Evolutionary conservation across 192 early-diverging fungal genomes (phyloP), one percentile per base, ranked within the genome.

Genomic region (Cladochytrium replicatum): DNA sequence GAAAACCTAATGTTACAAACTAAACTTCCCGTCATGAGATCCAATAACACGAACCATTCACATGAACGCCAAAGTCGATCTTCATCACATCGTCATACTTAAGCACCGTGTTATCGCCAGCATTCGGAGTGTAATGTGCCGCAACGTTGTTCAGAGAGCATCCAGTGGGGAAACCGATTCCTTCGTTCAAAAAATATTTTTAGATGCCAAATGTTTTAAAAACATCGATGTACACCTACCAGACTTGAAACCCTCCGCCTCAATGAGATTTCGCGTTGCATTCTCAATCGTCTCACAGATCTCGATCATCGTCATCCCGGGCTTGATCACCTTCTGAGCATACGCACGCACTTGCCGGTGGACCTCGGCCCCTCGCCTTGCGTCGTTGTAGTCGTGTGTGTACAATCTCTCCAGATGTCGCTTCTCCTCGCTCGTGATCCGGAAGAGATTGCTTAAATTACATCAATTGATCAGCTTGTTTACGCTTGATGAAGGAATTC

Each of bases 91-190:
- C 93, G 32, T 81, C 90, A 32, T 91, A 74, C 46, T 78, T 44
- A 40, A 99, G 45, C 1, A 95, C 87, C 4, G 88, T 91, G 48
- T 80, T 85, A 54, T 99, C 93, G 5, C 95, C 93, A n/a, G 86
- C 77, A 58, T 97, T 99, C 1, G 95, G 95, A 21, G 95, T 97
- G 53, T 85, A 99, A 55, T 99, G 95, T 7, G 95, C 95, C 6
- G 95, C 95, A 50, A 86, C 87, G 55, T 97, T 78, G 60, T 99
- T 97, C 24, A 97, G 52, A 1, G 92, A 96, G 44, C 77, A 73
- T 19, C 95, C 95, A 3, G 91, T 97, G 8, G 95, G 95, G 63
- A 99, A 99, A 6, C 87, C 95, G 47, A 97, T 90, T 2, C 91
- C 63, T 55, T 49, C 23, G 42, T 52, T 50, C 25, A n/a, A 23